Evolutionary conservation across 2,329 filamentous ascomycete genomes (phyloP), one percentile per base, ranked within the genome.

Genomic region (Pseudonectria buxi): DNA sequence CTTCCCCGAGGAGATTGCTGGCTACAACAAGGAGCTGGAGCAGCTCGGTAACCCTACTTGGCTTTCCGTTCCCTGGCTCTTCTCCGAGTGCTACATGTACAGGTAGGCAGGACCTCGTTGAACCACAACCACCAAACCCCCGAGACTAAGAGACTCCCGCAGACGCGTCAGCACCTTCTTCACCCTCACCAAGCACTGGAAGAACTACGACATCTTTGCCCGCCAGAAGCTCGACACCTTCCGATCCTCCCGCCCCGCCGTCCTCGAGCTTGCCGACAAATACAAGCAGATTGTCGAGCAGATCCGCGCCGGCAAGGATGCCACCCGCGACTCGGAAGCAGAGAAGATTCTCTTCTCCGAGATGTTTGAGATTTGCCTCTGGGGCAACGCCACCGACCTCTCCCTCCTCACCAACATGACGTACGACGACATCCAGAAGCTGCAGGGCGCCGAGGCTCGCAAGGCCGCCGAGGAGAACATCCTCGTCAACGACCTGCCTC

Each of bases 371-470:
- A 92, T 95, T 50, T 95, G 89, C 57, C 75, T 96, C 2, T 96
- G 90, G 90, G 90, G 90, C 10, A 96, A 96, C 59, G 92, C 90
- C 2, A 96, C 90, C 0, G 92, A 96, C 59, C 71, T 96, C 11
- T 94, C 87, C 0, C 81, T 96, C 14, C 71, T 96, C 36, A 95
- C 89, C 1, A 88, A 83, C 50, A 73, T 95, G 37, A 86, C 84
- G 2, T 95, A 95, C 60, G 89, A 95, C 52, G 92, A 96, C 55
- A 94, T 98, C 46, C 90, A 96, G 65, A 94, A 94, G 61, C 73
- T 96, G 9, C 92, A 98, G 67, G 90, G 90, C 12, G 81, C 85
- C 7, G 74, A 89, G 51, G 88, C 90, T 10, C 76, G 90, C 46
- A 94, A 94, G 59, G 78, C 76, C 2, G 82, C 86, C 2, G 87